phyloP scores from a whole-genome alignment of 257 asterid species.

The Lantana camara region DNA sequence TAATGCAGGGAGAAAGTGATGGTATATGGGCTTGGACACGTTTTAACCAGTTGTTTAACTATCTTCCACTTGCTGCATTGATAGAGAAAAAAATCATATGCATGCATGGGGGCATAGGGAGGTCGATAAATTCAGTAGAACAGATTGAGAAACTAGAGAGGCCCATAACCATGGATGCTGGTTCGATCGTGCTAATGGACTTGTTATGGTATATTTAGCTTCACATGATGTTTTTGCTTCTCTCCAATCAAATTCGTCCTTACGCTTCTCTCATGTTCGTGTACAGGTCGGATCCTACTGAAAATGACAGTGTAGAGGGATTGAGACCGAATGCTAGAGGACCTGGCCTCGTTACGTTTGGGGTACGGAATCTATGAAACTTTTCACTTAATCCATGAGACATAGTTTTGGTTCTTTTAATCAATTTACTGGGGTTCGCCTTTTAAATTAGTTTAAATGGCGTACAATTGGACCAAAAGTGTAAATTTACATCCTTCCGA shows the following conservation, averaged over 20 bases:
- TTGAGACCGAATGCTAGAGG: constrained; percentile 99
- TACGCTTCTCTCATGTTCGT: constrained; percentile 20
- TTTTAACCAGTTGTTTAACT: constrained; percentile 91
- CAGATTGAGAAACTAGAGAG: constrained; percentile 98
- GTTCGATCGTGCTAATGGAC: constrained; percentile 94
- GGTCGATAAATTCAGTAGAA: constrained; percentile 89
- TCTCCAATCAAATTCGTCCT: not conserved
- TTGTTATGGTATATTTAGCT: constrained; percentile 72
- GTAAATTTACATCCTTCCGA: too few relatives aligned
- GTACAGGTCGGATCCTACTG: constrained; percentile 99
- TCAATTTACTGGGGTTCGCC: too few relatives aligned
- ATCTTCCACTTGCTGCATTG: constrained; percentile 96
- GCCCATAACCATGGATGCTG: constrained; percentile 99
- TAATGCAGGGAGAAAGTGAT: constrained; percentile 88
- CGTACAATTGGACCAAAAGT: too few relatives aligned
- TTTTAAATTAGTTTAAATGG: too few relatives aligned
- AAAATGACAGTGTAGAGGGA: constrained; percentile 95
- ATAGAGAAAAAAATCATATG: constrained; percentile 97
- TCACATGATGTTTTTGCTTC: constrained; percentile 15
- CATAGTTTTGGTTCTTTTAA: too few relatives aligned
- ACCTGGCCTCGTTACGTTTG: constrained; percentile 97
- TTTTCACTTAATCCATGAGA: constrained; percentile 12
- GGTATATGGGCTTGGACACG: constrained; percentile 99
- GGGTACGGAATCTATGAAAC: constrained; percentile 58
- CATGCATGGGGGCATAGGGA: constrained; percentile 99